Base-by-base conservation (phyloP, 495 filamentous ascomycete genomes). In the Tetracladium setigerum region DNA sequence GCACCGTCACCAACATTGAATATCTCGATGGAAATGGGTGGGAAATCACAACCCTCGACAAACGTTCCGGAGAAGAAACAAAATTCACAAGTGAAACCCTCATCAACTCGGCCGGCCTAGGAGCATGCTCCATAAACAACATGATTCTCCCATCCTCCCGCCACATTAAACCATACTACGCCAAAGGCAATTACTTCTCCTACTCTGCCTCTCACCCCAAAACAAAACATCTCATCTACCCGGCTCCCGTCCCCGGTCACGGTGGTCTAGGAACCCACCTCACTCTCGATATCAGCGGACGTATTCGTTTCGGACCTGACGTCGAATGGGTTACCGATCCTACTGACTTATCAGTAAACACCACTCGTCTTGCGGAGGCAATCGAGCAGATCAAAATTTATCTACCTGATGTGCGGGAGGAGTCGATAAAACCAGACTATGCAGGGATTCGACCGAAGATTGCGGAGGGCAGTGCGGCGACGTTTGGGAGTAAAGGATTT, bases 131-230 rank as follows among this genome's bases (percentile, higher is more conserved):
- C 10, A 70, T 97, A 17, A 84, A 82, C 46, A 98, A 98, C 65
- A 79, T 87, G 71, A 75, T 98, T 22, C 73, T 91, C 0, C 85
- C 87, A 0, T 24, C 56, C 0, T 3, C 5, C 10, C 67, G 77
- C 0, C 79, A 81, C 41, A 62, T 68, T 13, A 75, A 64, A 11
- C 76, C 87, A 3, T 84, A 77, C 64, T 98, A 85, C 66, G 92
- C 91, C 22, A 98, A 97, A 68, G 92, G 92, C 0, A 89, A 87
- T 10, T 98, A 98, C 68, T 96, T 91, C 68, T 87, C 86, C 30
- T 95, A 95, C 67, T 63, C 73, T 2, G 66, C 78, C 0, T 76
- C 82, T 3, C 55, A 52, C 0, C 90, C 88, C 5, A 71, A 67
- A 12, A 83, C 94, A 1, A 67, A 62, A 7, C 91, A 84, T 1